Evolutionary conservation across 257 asterid species (phyloP).

Genomic region (Solanum pennellii): DNA sequence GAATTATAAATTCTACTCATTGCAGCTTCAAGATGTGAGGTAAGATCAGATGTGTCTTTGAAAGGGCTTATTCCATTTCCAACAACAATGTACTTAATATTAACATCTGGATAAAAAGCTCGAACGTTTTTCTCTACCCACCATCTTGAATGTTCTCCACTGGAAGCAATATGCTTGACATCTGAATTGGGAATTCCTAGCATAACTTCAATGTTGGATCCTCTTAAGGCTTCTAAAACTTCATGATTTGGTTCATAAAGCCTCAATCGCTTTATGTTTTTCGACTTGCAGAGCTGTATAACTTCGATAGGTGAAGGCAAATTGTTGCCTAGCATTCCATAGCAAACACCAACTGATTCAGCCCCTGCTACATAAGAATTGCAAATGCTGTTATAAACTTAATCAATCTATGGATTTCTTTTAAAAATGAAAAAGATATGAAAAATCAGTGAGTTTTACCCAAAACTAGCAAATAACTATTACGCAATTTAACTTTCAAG

Average conservation of each 20-base stretch:
- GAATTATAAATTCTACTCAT: neutral
- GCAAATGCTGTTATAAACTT: neutral
- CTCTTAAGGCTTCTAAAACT: neutral
- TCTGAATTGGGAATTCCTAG: neutral
- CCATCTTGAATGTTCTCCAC: neutral
- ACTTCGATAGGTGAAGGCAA: neutral
- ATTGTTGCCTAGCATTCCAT: neutral
- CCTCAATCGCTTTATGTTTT: neutral
- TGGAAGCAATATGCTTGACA: neutral
- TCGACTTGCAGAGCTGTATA: neutral
- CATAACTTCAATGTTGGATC: neutral
- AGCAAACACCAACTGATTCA: neutral
- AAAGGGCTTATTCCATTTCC: slow-evolving; percentile 28
- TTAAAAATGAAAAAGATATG: neutral
- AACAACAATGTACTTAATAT: slow-evolving; percentile 14
- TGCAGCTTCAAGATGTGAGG: neutral
- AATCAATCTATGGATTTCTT: neutral
- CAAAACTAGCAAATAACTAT: too few species aligned
- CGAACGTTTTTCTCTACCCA: neutral
- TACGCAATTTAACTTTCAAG: neutral
- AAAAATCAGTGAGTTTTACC: too few species aligned
- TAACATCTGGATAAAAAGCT: neutral
- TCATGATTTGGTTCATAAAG: neutral
- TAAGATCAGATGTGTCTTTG: neutral
- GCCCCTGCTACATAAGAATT: neutral